Conservation (phyloP, 1,284 basidiomycete species). For the Moesziomyces sp. region DNA sequence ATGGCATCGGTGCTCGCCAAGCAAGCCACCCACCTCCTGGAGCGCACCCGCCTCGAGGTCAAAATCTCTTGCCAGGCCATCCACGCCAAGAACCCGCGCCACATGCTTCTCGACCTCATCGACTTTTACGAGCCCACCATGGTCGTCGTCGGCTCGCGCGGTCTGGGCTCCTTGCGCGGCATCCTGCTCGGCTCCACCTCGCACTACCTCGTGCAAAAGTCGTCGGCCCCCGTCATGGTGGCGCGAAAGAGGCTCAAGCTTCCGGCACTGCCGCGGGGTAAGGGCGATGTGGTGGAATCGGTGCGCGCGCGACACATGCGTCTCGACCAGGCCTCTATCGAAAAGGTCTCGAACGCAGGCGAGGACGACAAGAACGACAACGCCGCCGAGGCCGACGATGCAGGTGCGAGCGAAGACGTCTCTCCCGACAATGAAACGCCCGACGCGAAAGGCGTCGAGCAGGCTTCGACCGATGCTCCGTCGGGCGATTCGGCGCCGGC, state of each 20-base stretch:
- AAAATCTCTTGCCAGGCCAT: constrained; percentile 90
- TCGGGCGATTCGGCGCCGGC: background rate
- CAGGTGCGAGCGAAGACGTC: constrained; percentile 5
- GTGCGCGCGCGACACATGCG: constrained; percentile 62
- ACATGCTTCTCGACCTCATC: constrained; percentile 89
- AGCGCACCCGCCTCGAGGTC: constrained; percentile 87
- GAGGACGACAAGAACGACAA: constrained; percentile 21
- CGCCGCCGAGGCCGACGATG: constrained; percentile 15
- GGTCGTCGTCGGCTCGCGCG: constrained; percentile 94
- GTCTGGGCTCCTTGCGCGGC: constrained; percentile 87
- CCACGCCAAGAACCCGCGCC: constrained; percentile 87
- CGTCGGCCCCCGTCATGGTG: constrained; percentile 87
- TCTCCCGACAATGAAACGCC: constrained; percentile 11
- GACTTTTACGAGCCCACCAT: constrained; percentile 90
- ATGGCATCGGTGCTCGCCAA: constrained; percentile 83
- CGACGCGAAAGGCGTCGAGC: background rate
- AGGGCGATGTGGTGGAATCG: constrained; percentile 63
- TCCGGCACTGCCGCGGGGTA: constrained; percentile 61
- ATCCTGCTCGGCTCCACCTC: constrained; percentile 96
- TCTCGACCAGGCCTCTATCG: constrained; percentile 64
- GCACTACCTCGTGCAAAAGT: constrained; percentile 95
- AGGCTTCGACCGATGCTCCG: background rate
- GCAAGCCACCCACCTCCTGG: constrained; percentile 87
- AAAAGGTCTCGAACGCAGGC: constrained; percentile 48
- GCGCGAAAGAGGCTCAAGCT: constrained; percentile 62